Evolutionary conservation across 768 basidiomycete species (phyloP).

Genomic region (Hortiboletus campestris): DNA sequence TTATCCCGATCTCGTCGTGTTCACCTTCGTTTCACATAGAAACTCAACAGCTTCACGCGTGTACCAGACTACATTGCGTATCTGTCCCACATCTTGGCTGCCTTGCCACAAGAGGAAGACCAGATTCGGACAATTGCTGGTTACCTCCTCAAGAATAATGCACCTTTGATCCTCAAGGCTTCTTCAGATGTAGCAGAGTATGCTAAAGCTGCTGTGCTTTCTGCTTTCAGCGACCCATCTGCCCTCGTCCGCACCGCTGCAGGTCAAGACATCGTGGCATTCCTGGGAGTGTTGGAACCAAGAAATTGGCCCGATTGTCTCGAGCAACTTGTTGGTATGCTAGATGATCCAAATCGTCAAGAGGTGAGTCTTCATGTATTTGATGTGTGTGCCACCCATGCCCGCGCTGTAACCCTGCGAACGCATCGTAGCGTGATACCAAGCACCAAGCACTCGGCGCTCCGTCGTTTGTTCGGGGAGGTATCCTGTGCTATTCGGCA

Average conservation of each 20-base stretch:
- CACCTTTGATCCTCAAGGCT: constrained; percentile 69
- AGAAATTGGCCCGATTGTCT: constrained; percentile 96
- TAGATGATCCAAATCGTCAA: constrained; percentile 79
- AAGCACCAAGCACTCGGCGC: not conserved
- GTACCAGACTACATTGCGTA: constrained; percentile 95
- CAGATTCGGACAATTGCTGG: constrained; percentile 95
- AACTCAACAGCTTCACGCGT: constrained; percentile 83
- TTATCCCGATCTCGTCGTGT: constrained; percentile 15
- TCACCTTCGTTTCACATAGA: constrained; percentile 44
- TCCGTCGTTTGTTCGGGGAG: constrained; percentile 8
- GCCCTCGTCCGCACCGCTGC: constrained; percentile 93
- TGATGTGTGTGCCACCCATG: not conserved
- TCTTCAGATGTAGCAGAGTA: constrained; percentile 66
- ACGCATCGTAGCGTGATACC: not conserved
- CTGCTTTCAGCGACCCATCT: constrained; percentile 77
- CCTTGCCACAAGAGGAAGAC: constrained; percentile 80
- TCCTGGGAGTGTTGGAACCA: constrained; percentile 85
- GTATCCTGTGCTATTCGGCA: constrained; percentile 2
- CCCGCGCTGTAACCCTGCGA: not conserved
- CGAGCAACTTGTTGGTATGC: constrained; percentile 73
- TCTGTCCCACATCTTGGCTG: constrained; percentile 88
- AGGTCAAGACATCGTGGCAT: constrained; percentile 87
- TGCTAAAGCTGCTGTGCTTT: constrained; percentile 72
- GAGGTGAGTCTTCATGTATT: constrained; percentile 62
- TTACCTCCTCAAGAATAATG: constrained; percentile 95